Conservation (phyloP, 257 asterid genomes). For the Parsonsia alboflavescens region DNA sequence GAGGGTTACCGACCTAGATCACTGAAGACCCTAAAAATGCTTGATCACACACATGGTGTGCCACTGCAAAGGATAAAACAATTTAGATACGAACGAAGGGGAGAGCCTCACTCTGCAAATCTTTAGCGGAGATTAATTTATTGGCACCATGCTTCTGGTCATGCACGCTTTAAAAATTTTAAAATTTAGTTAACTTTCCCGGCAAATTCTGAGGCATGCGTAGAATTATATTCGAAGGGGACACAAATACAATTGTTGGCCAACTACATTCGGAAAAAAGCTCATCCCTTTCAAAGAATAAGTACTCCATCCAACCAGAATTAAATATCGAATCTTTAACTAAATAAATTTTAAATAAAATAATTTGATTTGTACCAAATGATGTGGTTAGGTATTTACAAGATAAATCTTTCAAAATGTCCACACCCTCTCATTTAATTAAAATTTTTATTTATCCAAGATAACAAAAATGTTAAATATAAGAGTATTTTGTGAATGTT, state of each 20-base stretch:
- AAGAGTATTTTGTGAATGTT: too few relatives aligned
- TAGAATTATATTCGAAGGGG: neutral
- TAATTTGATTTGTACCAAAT: too few relatives aligned
- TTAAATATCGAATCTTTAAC: too few relatives aligned
- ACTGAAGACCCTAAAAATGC: slow-evolving; percentile 10
- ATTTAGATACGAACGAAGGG: slow-evolving; percentile 21
- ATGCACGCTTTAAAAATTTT: slow-evolving; percentile 20
- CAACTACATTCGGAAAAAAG: neutral
- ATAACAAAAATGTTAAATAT: too few relatives aligned
- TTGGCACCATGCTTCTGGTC: slow-evolving; percentile 55
- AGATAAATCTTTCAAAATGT: too few relatives aligned
- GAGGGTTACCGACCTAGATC: slow-evolving; percentile 22
- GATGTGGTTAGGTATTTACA: too few relatives aligned
- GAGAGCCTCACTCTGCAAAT: slow-evolving; percentile 26
- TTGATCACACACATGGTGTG: slow-evolving; percentile 69
- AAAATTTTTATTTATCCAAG: too few relatives aligned
- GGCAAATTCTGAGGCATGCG: slow-evolving; percentile 36
- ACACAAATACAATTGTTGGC: slow-evolving; percentile 1
- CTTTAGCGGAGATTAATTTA: slow-evolving; percentile 32
- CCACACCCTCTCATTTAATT: too few relatives aligned
- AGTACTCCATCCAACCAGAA: too few relatives aligned
- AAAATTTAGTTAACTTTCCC: slow-evolving; percentile 35
- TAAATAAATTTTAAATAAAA: too few relatives aligned
- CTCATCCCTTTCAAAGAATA: too few relatives aligned
- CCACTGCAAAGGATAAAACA: slow-evolving; percentile 29